Evolutionary conservation across 768 basidiomycete species (phyloP).

Genomic region (Leccinellum rugosiceps): DNA sequence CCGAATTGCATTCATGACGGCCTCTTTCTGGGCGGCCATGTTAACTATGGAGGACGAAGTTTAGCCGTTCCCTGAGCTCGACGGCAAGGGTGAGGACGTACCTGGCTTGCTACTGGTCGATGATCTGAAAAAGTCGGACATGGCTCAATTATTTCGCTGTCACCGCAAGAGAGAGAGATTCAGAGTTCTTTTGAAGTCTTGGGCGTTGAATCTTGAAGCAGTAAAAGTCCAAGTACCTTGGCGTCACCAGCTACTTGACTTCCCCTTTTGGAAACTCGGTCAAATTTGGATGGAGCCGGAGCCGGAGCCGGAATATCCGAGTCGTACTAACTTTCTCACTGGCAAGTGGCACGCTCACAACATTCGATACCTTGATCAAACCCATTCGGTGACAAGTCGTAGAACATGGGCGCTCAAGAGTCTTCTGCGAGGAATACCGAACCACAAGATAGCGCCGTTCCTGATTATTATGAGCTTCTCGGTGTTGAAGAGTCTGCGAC

Average conservation of each 20-base stretch:
- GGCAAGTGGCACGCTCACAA: too few relatives aligned
- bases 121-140: conserved; percentile 55
- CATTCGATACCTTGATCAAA: not conserved
- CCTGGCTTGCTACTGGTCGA: conserved; percentile 31
- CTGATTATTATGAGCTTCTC: conserved; percentile 82
- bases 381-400: not conserved
- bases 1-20: conserved; percentile 59
- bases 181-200: not conserved
- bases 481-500: conserved; percentile 81
- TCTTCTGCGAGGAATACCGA: conserved; percentile 44
- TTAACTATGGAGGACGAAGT: conserved; percentile 34
- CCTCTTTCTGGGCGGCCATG: conserved; percentile 37
- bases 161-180: not conserved
- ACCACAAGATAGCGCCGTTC: conserved; percentile 24
- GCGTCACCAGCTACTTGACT: not conserved
- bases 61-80: not conserved
- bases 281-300: too few relatives aligned
- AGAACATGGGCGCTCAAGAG: conserved; percentile 65
- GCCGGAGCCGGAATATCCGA: too few relatives aligned
- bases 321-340: too few relatives aligned
- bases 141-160: conserved; percentile 17
- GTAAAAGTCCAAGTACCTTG: not conserved
- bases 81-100: not conserved
- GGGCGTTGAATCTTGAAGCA: not conserved
- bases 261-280: conserved; percentile 14